Conservation (phyloP, 108 stramenopile species). For the Asterionellopsis glacialis region DNA sequence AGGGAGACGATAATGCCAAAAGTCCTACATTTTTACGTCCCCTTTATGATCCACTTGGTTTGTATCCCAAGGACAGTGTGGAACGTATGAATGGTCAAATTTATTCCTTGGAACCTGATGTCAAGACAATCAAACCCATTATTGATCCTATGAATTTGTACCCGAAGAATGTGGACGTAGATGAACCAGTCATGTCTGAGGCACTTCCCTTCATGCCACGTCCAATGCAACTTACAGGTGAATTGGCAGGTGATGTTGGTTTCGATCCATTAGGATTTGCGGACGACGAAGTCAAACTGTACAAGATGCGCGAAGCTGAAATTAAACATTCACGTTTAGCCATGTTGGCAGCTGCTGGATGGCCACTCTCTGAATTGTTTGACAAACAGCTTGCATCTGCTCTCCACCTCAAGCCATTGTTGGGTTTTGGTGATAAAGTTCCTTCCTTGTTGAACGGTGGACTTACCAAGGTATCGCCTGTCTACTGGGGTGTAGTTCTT, state of each 20-base stretch:
- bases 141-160: constrained; percentile 2
- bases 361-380: constrained; percentile 64
- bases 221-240: constrained; percentile 44
- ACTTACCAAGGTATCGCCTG: constrained; percentile 40
- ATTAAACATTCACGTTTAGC: constrained; percentile 49
- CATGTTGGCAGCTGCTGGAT: constrained; percentile 62
- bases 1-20: no score
- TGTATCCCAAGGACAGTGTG: constrained; percentile 56
- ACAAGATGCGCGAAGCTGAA: constrained; percentile 34
- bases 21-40: no score
- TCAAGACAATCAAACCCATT: no score
- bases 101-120: no score
- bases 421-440: constrained; percentile 36
- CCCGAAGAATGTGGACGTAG: background rate
- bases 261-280: constrained; percentile 70
- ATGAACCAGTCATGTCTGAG: constrained; percentile 10
- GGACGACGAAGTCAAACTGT: constrained; percentile 13
- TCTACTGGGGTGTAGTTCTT: constrained; percentile 51
- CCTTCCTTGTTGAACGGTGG: constrained; percentile 77
- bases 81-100: constrained; percentile 60
- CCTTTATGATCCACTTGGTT: constrained; percentile 61
- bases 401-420: constrained; percentile 10
- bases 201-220: constrained; percentile 27
- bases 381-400: constrained; percentile 36
- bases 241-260: constrained; percentile 58